Conservation (phyloP, 352 stramenopile genomes). For the Globisporangium barbulae region DNA sequence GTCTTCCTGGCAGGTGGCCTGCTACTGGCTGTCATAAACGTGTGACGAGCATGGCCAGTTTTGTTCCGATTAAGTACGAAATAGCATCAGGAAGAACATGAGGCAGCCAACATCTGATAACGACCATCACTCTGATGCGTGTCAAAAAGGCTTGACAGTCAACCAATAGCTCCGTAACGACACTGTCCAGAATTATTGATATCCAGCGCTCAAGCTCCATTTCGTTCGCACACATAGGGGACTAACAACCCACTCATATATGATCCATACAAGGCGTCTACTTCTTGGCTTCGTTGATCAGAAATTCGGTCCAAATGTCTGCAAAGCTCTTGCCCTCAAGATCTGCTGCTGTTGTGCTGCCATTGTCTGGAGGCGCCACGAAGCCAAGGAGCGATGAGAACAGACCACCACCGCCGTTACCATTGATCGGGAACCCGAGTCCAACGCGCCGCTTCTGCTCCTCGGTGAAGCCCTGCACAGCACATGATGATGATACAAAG, state of each 20-base stretch:
- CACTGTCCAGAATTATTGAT: background rate
- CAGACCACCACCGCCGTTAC: slow-evolving; percentile 58
- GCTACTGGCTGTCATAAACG: background rate
- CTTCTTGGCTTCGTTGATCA: slow-evolving; percentile 51
- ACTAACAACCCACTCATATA: no score
- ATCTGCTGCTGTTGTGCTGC: background rate
- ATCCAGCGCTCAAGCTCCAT: background rate
- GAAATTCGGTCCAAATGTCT: slow-evolving; percentile 71
- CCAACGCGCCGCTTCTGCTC: slow-evolving; percentile 68
- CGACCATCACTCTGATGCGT: no score
- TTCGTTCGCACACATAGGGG: background rate
- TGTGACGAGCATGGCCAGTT: background rate
- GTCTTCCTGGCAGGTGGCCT: background rate
- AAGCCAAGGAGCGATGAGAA: slow-evolving; percentile 68
- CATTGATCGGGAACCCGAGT: slow-evolving; percentile 43
- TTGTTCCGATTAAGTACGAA: slow-evolving; percentile 1
- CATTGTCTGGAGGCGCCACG: slow-evolving; percentile 20
- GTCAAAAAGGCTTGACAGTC: no score
- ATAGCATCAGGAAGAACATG: slow-evolving; percentile 10
- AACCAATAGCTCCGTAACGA: no score
- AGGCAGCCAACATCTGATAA: background rate
- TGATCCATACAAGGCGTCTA: slow-evolving; percentile 1
- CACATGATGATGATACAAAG: background rate
- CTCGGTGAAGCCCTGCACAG: slow-evolving; percentile 49
- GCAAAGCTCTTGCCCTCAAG: slow-evolving; percentile 67